Base-by-base conservation (phyloP, 805 yeast genomes). In the Candida germanica region DNA sequence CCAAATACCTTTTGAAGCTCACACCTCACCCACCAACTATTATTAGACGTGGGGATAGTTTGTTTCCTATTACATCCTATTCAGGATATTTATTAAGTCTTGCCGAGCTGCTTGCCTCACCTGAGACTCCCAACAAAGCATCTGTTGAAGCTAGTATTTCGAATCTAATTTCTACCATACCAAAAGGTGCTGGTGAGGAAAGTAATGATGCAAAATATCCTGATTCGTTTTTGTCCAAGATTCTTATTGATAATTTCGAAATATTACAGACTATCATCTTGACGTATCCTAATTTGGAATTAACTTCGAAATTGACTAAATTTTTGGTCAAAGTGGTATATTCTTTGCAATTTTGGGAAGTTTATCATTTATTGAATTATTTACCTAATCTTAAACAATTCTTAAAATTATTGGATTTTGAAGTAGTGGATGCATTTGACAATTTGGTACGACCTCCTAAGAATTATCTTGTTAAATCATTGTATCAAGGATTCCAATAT, bases 301-400 rank as follows among this genome's bases (percentile, higher is more conserved):
- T 68, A n/a, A 49, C 67, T 7, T 56, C 68, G 9, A 65, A 56
- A 22, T 45, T 66, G n/a, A 67, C 69, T n/a, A 55, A 55, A 36
- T 68, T 48, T 39, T 40, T 62, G 37, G 73, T 68, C 14, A 61
- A 59, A 29, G 40, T 66, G 22, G 52, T 67, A 8, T 64, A 68
- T 43, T 46, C 56, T 11, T 46, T 68, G 11, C 61, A 67, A 40
- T 68, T 64, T 43, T 68, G 73, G 73, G 73, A 68, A 40, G 54
- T 64, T 6, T 66, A 66, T 43, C 73, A 68, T 45, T 50, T 68
- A 7, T 39, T 67, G 8, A 48, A 56, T 27, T 37, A 56, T 15
- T 33, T 64, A 3, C 65, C 70, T 1, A 46, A 58, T 22, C 42
- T 68, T 16, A 60, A 56, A 24, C 52, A 57, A 43, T 60, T 64